Percentiles rank a stretch among this genome's conserved stretches.
phyloP scores from a whole-genome alignment of 2,329 filamentous ascomycete species.

The Trichoderma gracile region DNA sequence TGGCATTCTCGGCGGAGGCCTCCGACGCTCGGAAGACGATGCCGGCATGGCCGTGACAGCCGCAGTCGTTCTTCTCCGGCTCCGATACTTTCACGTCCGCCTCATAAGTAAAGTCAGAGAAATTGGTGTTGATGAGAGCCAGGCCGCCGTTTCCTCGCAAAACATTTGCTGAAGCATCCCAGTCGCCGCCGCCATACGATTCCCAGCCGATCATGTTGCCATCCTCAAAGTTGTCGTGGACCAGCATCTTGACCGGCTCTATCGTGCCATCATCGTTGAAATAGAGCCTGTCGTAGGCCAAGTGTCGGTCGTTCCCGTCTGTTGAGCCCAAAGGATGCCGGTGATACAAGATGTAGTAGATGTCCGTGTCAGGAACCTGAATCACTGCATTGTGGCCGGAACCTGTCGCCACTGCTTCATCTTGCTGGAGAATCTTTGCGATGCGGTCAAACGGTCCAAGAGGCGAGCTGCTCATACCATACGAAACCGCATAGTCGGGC shows the following conservation, averaged over 20 bases:
- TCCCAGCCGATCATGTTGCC: constrained; percentile 44
- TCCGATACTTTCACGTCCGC: constrained; percentile 17
- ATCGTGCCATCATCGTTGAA: constrained; percentile 49
- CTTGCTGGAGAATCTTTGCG: constrained; percentile 46
- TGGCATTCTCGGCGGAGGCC: constrained; percentile 22
- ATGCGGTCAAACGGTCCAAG: constrained; percentile 45
- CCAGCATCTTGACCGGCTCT: constrained; percentile 46
- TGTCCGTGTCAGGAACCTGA: constrained; percentile 47
- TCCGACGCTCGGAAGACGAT: constrained; percentile 41
- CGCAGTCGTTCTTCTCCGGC: neutral
- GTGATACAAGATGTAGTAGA: constrained; percentile 52
- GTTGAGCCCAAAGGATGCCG: constrained; percentile 46
- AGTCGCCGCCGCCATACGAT: constrained; percentile 29
- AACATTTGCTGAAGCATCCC: constrained; percentile 5
- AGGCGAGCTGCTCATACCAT: constrained; percentile 44
- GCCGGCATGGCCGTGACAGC: constrained; percentile 35
- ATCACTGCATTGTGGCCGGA: constrained; percentile 49
- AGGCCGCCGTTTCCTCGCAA: constrained; percentile 18
- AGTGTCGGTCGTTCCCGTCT: constrained; percentile 48
- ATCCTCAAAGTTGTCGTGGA: constrained; percentile 46
- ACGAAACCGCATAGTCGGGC: constrained; percentile 49
- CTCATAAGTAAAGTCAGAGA: constrained; percentile 26
- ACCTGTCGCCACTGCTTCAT: constrained; percentile 44
- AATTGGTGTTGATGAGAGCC: constrained; percentile 27
- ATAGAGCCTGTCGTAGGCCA: constrained; percentile 51